Base-by-base conservation (phyloP, 116 monocot species). In the Iris pallida region DNA sequence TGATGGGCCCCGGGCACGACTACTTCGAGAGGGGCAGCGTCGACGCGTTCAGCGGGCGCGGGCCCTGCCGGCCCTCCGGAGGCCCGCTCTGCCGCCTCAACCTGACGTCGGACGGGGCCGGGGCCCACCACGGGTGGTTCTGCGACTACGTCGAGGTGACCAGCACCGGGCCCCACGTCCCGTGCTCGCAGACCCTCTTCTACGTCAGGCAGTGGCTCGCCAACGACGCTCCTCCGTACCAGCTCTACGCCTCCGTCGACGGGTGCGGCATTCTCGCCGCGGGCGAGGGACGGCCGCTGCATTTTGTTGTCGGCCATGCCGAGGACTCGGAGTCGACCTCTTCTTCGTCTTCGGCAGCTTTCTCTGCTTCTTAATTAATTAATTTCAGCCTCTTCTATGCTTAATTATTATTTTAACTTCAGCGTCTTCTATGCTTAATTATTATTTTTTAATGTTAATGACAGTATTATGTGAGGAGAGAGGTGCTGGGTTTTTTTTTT, bases 121-220 rank as follows among this genome's bases (percentile, higher is more conserved):
- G 88, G 12, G 6, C 52, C 4, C 80, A 75, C 80, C 85, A 85
- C 80, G 85, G 89, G 4, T 89, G 89, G 89, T 85, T 72, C 78
- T 85, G 85, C 75, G 80, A 85, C 13, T 77, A 71, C 70, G 75
- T 89, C 7, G 89, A 89, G 85, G 78, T 80, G 10, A 89, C 89
- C 8, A 41, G 75, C 56, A 82, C 89, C 0, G 79, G 89, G 11
- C 82, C 82, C 1, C 85, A 85, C 72, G 47, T 55, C 19, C 78
- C 66, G 42, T 89, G 89, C 75, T 8, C 75, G 4, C 79, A 82
- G 82, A 69, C 72, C 5, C 60, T 77, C 17, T 89, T 89, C 78
- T 66, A 77, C 66, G 89, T 89, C 42, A 18, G 72, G 7, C 85
- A 80, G 82, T 89, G 89, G 89, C 77, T 89, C 47, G 82, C 88